These are phyloP conservation scores for Corymbia maculata DNA, from an alignment of 345 rosid genomes.

Conservation along the genomic window DNA sequence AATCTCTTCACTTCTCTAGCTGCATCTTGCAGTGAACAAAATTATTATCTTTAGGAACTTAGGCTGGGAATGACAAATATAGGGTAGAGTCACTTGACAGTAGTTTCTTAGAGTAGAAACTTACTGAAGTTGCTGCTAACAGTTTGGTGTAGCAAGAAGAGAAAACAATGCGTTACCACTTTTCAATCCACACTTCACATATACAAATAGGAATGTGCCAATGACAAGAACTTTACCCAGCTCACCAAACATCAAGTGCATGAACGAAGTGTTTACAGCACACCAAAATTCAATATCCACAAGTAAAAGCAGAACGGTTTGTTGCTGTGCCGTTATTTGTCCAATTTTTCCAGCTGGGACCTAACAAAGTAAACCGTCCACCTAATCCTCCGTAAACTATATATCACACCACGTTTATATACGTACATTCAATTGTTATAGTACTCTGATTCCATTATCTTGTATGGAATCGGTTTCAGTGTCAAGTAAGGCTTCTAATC, in stretches of 20 bases:
- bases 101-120: not conserved
- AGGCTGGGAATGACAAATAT: not conserved
- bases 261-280: not conserved
- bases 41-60: not conserved
- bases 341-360: slow-evolving; percentile 3
- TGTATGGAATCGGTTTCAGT: slow-evolving; percentile 12
- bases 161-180: not conserved
- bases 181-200: not conserved
- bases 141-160: not conserved
- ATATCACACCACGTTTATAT: slow-evolving; percentile 6
- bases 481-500: slow-evolving; percentile 65
- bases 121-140: not conserved
- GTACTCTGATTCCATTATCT: slow-evolving; percentile 19
- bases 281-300: not conserved
- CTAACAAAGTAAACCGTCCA: not conserved
- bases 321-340: not conserved
- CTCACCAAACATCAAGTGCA: not conserved
- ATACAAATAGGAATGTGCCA: not conserved
- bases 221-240: not conserved
- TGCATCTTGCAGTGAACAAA: not conserved
- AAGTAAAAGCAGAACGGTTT: not conserved
- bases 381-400: slow-evolving; percentile 3
- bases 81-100: not conserved
- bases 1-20: not conserved
- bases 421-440: slow-evolving; percentile 6